Evolutionary conservation across 2,329 filamentous ascomycete genomes (phyloP).

Genomic region (Pseudophaeomoniella oleicola): DNA sequence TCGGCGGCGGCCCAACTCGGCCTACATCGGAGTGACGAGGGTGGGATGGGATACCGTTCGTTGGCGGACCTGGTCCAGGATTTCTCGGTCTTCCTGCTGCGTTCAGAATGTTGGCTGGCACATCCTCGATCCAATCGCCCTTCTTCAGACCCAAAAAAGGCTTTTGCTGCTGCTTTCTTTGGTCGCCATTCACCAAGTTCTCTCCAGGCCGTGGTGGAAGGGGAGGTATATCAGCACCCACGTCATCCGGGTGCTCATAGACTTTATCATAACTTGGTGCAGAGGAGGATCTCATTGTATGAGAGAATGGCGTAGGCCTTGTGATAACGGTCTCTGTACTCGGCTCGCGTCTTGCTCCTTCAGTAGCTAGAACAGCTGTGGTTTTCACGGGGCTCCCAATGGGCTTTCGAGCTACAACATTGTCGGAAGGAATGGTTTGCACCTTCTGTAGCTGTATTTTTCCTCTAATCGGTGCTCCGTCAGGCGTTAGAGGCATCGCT

Average conservation of each 20-base stretch:
- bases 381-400: slow-evolving; percentile 9
- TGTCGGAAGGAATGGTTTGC: neutral
- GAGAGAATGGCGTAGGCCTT: slow-evolving; percentile 6
- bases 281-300: slow-evolving; percentile 6
- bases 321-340: slow-evolving; percentile 10
- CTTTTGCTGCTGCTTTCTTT: slow-evolving; percentile 2
- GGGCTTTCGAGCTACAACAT: slow-evolving; percentile 8
- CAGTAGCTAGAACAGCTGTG: neutral
- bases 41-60: slow-evolving; percentile 11
- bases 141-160: slow-evolving; percentile 14
- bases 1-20: neutral
- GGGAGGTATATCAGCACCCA: slow-evolving; percentile 21
- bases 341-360: slow-evolving; percentile 1
- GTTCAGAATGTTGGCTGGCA: slow-evolving; percentile 3
- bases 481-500: neutral
- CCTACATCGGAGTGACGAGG: slow-evolving; percentile 4
- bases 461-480: neutral
- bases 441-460: neutral
- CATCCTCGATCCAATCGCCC: slow-evolving; percentile 1
- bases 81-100: slow-evolving; percentile 7
- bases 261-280: slow-evolving; percentile 4
- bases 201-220: slow-evolving; percentile 11
- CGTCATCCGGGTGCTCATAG: slow-evolving; percentile 24
- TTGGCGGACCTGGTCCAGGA: slow-evolving; percentile 12
- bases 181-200: slow-evolving; percentile 4